Percentiles rank a stretch among this genome's conserved stretches.
phyloP scores from a whole-genome alignment of 768 basidiomycete species.

The Collybia mongolica region DNA sequence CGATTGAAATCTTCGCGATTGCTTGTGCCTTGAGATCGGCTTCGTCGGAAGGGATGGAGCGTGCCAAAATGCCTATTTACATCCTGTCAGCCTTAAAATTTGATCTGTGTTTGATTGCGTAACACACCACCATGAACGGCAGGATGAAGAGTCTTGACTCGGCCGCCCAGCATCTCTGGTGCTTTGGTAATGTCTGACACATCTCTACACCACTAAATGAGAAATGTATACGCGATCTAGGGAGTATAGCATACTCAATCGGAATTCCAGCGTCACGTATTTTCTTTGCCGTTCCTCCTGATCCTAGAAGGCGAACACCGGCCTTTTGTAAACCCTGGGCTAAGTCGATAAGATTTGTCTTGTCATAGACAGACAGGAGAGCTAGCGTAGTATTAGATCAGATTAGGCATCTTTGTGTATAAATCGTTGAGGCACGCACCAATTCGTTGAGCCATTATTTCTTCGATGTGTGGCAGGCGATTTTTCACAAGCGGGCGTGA shows the following conservation, averaged over 20 bases:
- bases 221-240: not conserved
- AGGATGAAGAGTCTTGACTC: conserved; percentile 98
- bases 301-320: conserved; percentile 88
- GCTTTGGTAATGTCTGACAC: conserved; percentile 97
- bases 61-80: conserved; percentile 83
- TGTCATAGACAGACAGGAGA: conserved; percentile 95
- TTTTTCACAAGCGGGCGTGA: too few relatives aligned
- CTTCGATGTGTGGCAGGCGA: too few relatives aligned
- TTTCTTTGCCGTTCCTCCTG: conserved; percentile 97
- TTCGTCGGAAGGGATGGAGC: conserved; percentile 88
- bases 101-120: not conserved
- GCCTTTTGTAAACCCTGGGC: conserved; percentile 79
- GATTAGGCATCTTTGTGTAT: too few relatives aligned
- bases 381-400: conserved; percentile 40
- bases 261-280: conserved; percentile 91
- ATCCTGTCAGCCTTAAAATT: conserved; percentile 8
- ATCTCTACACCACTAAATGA: conserved; percentile 56
- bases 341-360: conserved; percentile 83
- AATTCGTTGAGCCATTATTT: too few relatives aligned
- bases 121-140: conserved; percentile 90
- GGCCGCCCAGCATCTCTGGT: conserved; percentile 97
- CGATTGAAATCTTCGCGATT: conserved; percentile 93
- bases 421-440: too few relatives aligned
- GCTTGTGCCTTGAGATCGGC: conserved; percentile 78
- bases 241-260: conserved; percentile 68